Conservation (phyloP, 257 asterid genomes). For the Catharanthus roseus region DNA sequence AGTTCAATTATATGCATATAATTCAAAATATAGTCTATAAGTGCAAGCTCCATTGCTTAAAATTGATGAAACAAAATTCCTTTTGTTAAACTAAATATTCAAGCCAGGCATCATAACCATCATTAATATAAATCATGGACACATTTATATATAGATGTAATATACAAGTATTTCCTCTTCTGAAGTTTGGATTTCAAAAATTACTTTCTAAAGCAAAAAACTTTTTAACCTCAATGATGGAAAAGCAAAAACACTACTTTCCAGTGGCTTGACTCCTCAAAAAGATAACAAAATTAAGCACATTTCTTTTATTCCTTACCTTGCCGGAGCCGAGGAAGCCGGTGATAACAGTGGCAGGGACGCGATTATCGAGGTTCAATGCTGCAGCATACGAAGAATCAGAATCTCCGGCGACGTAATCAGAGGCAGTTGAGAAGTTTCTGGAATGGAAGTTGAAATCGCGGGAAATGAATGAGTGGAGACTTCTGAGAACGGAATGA, state of each 20-base stretch:
- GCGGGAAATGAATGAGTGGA: slow-evolving; percentile 23
- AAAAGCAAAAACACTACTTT: background rate
- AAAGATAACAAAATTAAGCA: no score
- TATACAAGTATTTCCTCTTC: no score
- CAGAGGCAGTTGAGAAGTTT: slow-evolving; percentile 50
- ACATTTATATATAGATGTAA: no score
- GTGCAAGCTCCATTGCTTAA: background rate
- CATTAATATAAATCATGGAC: no score
- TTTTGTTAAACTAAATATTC: background rate
- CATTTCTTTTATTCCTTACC: slow-evolving; percentile 32
- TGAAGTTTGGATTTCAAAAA: no score
- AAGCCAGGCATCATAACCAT: no score
- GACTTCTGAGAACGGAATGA: slow-evolving; percentile 24
- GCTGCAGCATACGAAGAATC: slow-evolving; percentile 64
- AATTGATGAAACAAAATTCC: background rate
- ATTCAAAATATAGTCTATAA: background rate
- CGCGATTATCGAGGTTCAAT: slow-evolving; percentile 58
- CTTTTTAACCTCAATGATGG: background rate
- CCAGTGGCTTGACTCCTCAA: no score
- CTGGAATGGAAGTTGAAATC: slow-evolving; percentile 31
- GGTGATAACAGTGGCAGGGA: slow-evolving; percentile 86
- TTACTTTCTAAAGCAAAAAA: no score
- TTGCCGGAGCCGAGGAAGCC: slow-evolving; percentile 97
- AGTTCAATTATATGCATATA: slow-evolving; percentile 2
- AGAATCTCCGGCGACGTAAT: slow-evolving; percentile 37